These are phyloP conservation scores for Phytophthora colocasiae DNA, from an alignment of 352 stramenopile genomes.

Conservation along the genomic window DNA sequence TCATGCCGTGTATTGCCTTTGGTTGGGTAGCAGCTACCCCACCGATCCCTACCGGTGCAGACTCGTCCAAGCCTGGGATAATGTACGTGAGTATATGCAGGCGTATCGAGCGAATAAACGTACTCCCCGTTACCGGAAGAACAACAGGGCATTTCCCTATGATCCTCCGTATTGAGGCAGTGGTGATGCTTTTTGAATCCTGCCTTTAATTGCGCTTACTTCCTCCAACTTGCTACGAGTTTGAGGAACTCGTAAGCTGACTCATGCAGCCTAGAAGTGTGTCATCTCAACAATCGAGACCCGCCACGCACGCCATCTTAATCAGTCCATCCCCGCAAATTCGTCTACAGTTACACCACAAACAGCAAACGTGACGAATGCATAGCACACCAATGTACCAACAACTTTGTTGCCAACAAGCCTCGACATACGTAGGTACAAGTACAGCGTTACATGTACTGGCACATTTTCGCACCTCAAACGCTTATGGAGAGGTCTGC, in stretches of 20 bases:
- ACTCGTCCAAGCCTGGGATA: conserved; percentile 46
- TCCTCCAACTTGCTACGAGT: no score
- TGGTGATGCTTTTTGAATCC: no score
- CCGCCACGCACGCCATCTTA: conserved; percentile 27
- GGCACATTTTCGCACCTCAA: background rate
- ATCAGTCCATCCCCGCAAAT: conserved; percentile 12
- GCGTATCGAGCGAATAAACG: background rate
- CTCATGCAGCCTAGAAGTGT: no score
- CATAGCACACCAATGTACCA: background rate
- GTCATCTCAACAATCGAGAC: conserved; percentile 18
- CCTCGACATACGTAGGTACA: background rate
- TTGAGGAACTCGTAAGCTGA: no score
- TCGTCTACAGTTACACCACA: background rate
- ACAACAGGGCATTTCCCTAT: no score
- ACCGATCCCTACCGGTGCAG: conserved; percentile 17
- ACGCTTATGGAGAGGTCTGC: background rate
- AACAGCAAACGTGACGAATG: no score
- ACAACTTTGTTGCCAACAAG: background rate
- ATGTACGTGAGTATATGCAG: background rate
- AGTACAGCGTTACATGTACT: background rate
- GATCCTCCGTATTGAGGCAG: no score
- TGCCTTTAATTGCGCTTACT: no score
- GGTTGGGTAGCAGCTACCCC: conserved; percentile 76
- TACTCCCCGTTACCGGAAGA: background rate
- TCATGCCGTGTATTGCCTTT: conserved; percentile 67